Percentiles rank a stretch among this genome's conserved stretches.
Conservation (phyloP, 192 early-diverging fungal genomes). For the Backusella psychrophila region DNA sequence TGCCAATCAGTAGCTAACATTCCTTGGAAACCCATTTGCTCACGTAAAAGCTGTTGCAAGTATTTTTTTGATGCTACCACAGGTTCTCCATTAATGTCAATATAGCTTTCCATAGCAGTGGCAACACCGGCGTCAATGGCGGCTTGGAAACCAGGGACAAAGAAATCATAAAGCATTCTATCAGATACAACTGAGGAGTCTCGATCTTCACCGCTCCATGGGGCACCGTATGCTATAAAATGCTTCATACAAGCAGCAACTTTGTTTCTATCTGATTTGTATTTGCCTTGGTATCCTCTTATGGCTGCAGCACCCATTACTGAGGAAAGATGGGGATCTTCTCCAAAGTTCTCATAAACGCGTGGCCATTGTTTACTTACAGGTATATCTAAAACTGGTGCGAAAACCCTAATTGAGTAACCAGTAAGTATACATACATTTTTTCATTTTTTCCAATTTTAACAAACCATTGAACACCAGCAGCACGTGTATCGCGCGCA, state of each 20-base stretch:
- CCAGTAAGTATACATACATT: constrained; percentile 31
- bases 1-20: constrained; percentile 62
- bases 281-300: constrained; percentile 64
- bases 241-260: constrained; percentile 68
- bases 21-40: constrained; percentile 54
- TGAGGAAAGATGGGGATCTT: constrained; percentile 55
- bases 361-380: constrained; percentile 64
- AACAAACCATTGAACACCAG: constrained; percentile 56
- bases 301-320: constrained; percentile 52
- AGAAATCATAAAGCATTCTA: constrained; percentile 57
- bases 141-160: constrained; percentile 58
- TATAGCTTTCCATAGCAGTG: constrained; percentile 64
- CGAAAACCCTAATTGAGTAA: constrained; percentile 57
- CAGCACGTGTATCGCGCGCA: constrained; percentile 63
- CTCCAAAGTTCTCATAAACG: constrained; percentile 50
- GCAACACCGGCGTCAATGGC: constrained; percentile 58
- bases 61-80: constrained; percentile 56
- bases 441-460: constrained; percentile 46
- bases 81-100: constrained; percentile 58
- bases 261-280: constrained; percentile 57
- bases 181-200: constrained; percentile 33
- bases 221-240: constrained; percentile 63
- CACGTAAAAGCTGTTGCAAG: constrained; percentile 47
- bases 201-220: constrained; percentile 40
- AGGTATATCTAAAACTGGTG: constrained; percentile 53